Base-by-base conservation (phyloP, 2,329 filamentous ascomycete genomes). In the Rhynchosporium secalis region DNA sequence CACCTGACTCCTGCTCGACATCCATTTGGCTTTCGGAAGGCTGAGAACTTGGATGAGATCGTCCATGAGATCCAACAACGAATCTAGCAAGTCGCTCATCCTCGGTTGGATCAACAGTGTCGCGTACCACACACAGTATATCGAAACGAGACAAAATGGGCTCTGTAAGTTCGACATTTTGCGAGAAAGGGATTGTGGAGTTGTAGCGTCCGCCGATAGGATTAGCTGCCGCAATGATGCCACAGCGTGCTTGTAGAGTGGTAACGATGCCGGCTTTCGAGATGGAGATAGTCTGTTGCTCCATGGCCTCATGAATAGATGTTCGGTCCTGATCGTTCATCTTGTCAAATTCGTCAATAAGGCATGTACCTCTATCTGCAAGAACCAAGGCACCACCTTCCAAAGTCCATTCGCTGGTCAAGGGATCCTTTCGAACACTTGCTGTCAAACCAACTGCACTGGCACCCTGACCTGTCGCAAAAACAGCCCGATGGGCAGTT, bases 301-400 rank as follows among this genome's bases (percentile, higher is more conserved):
- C 95, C 95, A 99, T 99, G 64, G 95, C 95, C 81, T 99, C 95
- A 83, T 99, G 95, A 70, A 99, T 99, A 7, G 92, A 96, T 0
- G 95, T 98, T 68, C 95, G 87, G 76, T 99, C 95, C 74, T 98
- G 92, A 75, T 99, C 95, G 75, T 98, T 98, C 95, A 99, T 99
- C 83, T 99, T 99, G 84, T 99, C 95, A 72, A 99, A 99, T 77
- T 99, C 95, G 72, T 99, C 95, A 66, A 99, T 99, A 36, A 99
- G 82, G 73, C 95, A 98, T 15, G 92, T 96, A 46, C 95, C 95
- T 68, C 91, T 89, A 75, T 99, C 95, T 15, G 95, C 95, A 61
- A 99, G 85, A 72, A 99, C 95, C 10, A 99, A 82, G 3, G 95
- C 95, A 73, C 95, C 95, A 66, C 95, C 95, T 78, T 99, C 95